Percentiles rank a stretch among this genome's conserved stretches.
phyloP scores from a whole-genome alignment of 139 green algal species.

The Chlamydomonas urium region DNA sequence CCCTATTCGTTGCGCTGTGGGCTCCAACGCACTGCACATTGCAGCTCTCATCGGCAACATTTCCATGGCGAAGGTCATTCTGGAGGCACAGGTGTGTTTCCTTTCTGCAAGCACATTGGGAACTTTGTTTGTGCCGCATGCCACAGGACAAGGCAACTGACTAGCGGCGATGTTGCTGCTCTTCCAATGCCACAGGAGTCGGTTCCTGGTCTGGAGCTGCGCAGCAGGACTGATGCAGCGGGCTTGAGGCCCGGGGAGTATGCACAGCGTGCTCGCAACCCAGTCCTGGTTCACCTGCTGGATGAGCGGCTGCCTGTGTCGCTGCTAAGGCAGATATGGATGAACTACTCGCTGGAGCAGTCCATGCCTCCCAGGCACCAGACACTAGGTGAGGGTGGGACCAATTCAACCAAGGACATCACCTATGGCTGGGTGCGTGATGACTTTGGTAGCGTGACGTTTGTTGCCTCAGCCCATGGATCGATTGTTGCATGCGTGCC shows the following conservation, averaged over 20 bases:
- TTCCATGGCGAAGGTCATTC: constrained; percentile 28
- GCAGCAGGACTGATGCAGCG: constrained; percentile 22
- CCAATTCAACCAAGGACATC: too few relatives aligned
- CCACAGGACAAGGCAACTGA: too few relatives aligned
- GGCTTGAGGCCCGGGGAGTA: constrained; percentile 40
- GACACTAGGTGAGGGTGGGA: constrained; percentile 33
- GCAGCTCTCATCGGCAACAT: constrained; percentile 46
- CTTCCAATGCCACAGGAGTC: too few relatives aligned
- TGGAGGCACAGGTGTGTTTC: constrained; percentile 24
- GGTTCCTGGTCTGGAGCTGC: constrained; percentile 36
- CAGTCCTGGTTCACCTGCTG: constrained; percentile 47
- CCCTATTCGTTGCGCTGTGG: constrained; percentile 34
- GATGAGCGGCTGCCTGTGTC: constrained; percentile 45
- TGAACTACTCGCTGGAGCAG: constrained; percentile 43
- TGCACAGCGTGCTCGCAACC: constrained; percentile 33
- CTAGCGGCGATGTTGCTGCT: too few relatives aligned
- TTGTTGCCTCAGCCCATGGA: background rate
- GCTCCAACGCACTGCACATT: constrained; percentile 52
- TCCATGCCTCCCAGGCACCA: constrained; percentile 32
- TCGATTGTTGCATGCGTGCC: background rate
- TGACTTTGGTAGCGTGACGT: too few relatives aligned
- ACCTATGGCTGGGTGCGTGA: too few relatives aligned
- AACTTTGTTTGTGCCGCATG: too few relatives aligned
- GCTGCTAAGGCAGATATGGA: constrained; percentile 39
- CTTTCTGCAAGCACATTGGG: too few relatives aligned